Evolutionary conservation across 1,284 basidiomycete species (phyloP).

Genomic region (Irpex sp.): DNA sequence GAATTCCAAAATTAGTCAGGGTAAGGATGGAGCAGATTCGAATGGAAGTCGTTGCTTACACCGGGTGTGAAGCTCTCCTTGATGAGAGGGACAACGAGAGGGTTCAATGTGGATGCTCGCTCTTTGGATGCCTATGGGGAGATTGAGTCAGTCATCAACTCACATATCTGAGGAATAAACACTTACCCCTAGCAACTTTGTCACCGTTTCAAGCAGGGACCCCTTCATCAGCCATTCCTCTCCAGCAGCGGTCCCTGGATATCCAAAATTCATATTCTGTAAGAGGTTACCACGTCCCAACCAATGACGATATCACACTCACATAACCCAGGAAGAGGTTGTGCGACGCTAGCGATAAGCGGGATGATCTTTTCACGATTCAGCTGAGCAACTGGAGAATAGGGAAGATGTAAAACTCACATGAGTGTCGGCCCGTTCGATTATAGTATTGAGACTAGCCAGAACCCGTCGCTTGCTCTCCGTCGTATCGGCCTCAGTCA

Average conservation of each 20-base stretch:
- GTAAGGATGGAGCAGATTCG: background rate
- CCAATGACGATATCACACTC: constrained; percentile 26
- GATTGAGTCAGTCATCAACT: background rate
- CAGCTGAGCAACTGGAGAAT: background rate
- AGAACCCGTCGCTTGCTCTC: constrained; percentile 79
- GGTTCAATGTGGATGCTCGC: constrained; percentile 51
- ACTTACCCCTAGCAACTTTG: constrained; percentile 67
- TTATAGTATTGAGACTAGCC: constrained; percentile 66
- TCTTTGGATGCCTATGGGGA: constrained; percentile 53
- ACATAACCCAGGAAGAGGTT: constrained; percentile 77
- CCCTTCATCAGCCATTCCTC: constrained; percentile 81
- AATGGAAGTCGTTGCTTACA: constrained; percentile 32
- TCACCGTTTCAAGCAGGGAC: constrained; percentile 69
- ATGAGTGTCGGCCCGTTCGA: constrained; percentile 61
- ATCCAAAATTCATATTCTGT: background rate
- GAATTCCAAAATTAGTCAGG: background rate
- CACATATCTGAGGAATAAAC: background rate
- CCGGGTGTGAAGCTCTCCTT: constrained; percentile 68
- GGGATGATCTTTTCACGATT: constrained; percentile 57
- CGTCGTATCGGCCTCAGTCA: constrained; percentile 72
- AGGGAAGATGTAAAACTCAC: constrained; percentile 34
- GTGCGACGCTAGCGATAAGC: constrained; percentile 60
- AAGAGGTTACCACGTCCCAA: background rate
- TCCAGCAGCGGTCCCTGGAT: constrained; percentile 59
- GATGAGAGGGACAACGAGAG: constrained; percentile 71